Percentiles rank a stretch among this genome's conserved stretches.
Evolutionary conservation across 257 asterid species (phyloP).

Genomic region (Salvia rosmarinus): DNA sequence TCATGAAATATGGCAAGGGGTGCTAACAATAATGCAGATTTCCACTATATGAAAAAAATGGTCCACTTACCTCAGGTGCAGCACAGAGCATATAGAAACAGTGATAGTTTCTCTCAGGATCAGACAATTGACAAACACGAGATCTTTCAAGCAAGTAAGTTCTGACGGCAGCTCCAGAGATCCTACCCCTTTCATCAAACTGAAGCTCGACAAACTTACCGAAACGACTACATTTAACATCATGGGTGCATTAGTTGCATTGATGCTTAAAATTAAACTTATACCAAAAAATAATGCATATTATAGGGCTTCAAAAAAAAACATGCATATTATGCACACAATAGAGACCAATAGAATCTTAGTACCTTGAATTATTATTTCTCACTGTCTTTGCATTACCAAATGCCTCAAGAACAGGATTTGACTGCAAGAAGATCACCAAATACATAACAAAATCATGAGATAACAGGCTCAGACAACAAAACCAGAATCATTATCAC

Average conservation of each 20-base stretch:
- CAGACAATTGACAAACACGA: slow-evolving; percentile 98
- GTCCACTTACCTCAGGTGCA: slow-evolving; percentile 81
- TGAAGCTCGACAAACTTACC: slow-evolving; percentile 99
- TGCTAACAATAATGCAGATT: slow-evolving; percentile 9
- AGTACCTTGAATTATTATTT: slow-evolving; percentile 95
- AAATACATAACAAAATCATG: slow-evolving; percentile 13
- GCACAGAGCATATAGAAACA: slow-evolving; percentile 99
- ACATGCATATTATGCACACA: slow-evolving; percentile 11
- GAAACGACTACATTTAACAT: slow-evolving; percentile 74
- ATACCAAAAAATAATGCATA: neutral
- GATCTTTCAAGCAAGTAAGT: slow-evolving; percentile 99
- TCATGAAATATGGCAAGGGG: slow-evolving; percentile 6
- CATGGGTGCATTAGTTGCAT: slow-evolving; percentile 38
- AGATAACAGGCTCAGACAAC: slow-evolving; percentile 14
- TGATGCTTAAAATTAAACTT: neutral
- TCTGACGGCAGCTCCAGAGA: slow-evolving; percentile 98
- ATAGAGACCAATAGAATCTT: slow-evolving; percentile 14
- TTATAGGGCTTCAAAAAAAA: neutral
- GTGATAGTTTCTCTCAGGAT: slow-evolving; percentile 99
- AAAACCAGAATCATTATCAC: slow-evolving; percentile 24
- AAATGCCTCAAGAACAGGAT: slow-evolving; percentile 99
- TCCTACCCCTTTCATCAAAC: slow-evolving; percentile 85
- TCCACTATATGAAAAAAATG: neutral
- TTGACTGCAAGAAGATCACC: slow-evolving; percentile 68
- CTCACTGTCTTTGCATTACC: slow-evolving; percentile 99